Conservation (phyloP, 2,329 filamentous ascomycete genomes). For the Paecilomyces formosus region DNA sequence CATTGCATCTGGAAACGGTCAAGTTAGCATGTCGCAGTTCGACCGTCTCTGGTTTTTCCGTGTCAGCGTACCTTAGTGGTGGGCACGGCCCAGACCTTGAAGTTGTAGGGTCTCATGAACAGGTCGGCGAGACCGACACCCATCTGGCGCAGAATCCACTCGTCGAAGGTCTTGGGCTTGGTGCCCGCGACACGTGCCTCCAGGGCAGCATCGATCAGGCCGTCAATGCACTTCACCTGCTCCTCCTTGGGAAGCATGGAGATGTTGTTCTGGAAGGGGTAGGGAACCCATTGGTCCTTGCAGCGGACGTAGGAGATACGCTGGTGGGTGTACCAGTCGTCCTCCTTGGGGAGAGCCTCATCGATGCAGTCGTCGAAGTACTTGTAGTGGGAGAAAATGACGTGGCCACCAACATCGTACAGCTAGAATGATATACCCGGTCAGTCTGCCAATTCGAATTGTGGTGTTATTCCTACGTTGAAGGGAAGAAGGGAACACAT, state of each 20-base stretch:
- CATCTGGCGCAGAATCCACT: slow-evolving; percentile 94
- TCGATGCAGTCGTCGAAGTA: slow-evolving; percentile 99
- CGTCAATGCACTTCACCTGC: slow-evolving; percentile 88
- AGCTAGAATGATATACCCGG: slow-evolving; percentile 49
- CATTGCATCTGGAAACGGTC: slow-evolving; percentile 76
- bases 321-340: slow-evolving; percentile 97
- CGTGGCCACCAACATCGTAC: slow-evolving; percentile 96
- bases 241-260: slow-evolving; percentile 97
- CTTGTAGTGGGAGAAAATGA: slow-evolving; percentile 99
- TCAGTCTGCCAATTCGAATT: not conserved
- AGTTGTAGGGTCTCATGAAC: slow-evolving; percentile 99
- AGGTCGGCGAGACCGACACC: slow-evolving; percentile 83
- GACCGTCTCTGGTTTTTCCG: not conserved
- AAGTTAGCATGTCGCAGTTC: not conserved
- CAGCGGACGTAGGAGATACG: slow-evolving; percentile 98
- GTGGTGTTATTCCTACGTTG: not conserved
- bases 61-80: slow-evolving; percentile 71
- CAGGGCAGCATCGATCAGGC: slow-evolving; percentile 88
- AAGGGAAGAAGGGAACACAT: slow-evolving; percentile 41
- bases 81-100: slow-evolving; percentile 98
- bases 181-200: slow-evolving; percentile 78
- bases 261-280: slow-evolving; percentile 99
- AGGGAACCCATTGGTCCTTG: slow-evolving; percentile 94
- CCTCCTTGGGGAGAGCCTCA: slow-evolving; percentile 86
- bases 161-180: slow-evolving; percentile 95